Base-by-base conservation (phyloP, 1,139 yeast species). In the Debaryomyces nepalensis region DNA sequence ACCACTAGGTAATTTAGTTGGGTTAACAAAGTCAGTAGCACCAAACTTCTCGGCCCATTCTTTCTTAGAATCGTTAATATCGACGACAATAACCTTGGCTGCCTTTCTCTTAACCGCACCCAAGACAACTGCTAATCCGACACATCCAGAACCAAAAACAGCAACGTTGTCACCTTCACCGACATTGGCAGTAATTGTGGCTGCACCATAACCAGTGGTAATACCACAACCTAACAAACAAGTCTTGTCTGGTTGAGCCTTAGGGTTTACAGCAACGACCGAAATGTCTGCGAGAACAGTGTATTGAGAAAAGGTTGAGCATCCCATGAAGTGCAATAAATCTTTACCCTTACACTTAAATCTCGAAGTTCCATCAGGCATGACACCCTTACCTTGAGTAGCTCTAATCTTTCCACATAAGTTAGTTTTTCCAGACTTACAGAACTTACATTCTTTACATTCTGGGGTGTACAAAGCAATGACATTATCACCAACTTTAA, bases 131-230 rank as follows among this genome's bases (percentile, higher is more conserved):
- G 97, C 85, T 55, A 95, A 78, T 47, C 99, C 99, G 46, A 93
- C 97, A 62, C 96, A 87, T 47, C 99, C 99, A 49, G 96, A 95
- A 64, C 99, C 99, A 59, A 95, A 93, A 37, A 93, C 88, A 36
- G 97, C 99, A 46, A 93, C 90, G 49, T 87, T 89, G 63, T 93
- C 97, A 55, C 97, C 97, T 64, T 82, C 77, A 65, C 87, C 85
- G 45, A 93, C 95, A 57, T 91, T 79, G 50, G 98, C 99, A 42
- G 97, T 88, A 70, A 88, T 87, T 54, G 88, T 80, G 42, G 97
- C 99, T 41, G 99, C 97, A 66, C 99, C 99, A 64, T 87, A 89
- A 51, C 99, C 99, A 41, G 99, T 93, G 48, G 99, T 93, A 61
- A 93, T 89, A 73, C 99, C 99, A 67, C 99, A 93, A 36, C 99